Evolutionary conservation across 257 asterid genomes (phyloP).

Genomic region (Solanum bulbocastanum): DNA sequence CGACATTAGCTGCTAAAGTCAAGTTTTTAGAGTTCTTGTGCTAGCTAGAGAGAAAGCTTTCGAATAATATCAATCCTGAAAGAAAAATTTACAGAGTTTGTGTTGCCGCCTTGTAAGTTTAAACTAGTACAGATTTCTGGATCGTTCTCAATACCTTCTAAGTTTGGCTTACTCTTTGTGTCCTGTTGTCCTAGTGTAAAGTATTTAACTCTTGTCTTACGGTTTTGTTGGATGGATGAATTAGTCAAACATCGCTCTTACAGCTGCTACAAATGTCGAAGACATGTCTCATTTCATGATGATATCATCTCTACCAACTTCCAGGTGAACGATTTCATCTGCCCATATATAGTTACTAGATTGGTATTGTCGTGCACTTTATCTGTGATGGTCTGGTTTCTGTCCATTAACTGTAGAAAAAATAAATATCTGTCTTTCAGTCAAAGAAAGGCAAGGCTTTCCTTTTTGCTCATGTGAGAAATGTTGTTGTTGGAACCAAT

Average conservation of each 20-base stretch:
- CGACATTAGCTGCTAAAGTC: background rate
- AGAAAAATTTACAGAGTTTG: background rate
- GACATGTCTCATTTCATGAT: conserved; percentile 57
- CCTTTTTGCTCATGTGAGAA: conserved; percentile 25
- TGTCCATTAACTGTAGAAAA: background rate
- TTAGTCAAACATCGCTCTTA: conserved; percentile 56
- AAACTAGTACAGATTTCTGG: conserved; percentile 14
- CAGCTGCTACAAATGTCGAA: conserved; percentile 73
- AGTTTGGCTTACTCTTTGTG: background rate
- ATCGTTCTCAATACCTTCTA: conserved; percentile 1
- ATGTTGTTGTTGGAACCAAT: conserved; percentile 19
- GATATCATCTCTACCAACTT: conserved; percentile 28
- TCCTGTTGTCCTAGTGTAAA: background rate
- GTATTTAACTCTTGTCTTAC: conserved; percentile 1
- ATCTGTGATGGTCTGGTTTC: background rate
- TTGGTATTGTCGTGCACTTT: background rate
- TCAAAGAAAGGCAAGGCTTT: conserved; percentile 27
- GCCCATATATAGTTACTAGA: background rate
- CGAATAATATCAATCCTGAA: background rate
- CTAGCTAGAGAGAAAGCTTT: background rate
- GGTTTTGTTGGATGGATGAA: conserved; percentile 40
- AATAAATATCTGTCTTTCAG: conserved; percentile 4
- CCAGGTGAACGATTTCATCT: conserved; percentile 12
- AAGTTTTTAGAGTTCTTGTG: background rate
- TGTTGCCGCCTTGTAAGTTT: conserved; percentile 3